phyloP scores from a whole-genome alignment of 257 asterid genomes.

The Solanum clarkiae region DNA sequence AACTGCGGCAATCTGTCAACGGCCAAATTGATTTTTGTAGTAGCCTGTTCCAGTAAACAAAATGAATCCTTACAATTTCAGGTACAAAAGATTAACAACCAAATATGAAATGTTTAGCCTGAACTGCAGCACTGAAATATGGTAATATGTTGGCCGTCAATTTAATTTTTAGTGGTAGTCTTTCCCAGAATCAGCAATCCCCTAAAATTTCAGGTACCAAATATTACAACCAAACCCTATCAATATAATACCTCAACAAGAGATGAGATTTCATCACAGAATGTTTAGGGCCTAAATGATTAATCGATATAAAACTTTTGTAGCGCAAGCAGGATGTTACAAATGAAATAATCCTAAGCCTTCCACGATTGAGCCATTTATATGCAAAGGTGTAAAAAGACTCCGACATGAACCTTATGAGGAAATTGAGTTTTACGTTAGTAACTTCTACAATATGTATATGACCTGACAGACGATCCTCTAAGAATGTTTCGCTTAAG shows the following conservation, averaged over 20 bases:
- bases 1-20: constrained; percentile 70
- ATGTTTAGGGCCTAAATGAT: neutral
- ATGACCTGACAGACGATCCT: neutral
- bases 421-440: neutral
- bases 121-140: neutral
- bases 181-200: neutral
- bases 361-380: neutral
- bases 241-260: neutral
- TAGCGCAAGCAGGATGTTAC: neutral
- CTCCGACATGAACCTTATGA: neutral
- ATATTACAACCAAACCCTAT: neutral
- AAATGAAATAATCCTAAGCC: neutral
- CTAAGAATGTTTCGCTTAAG: neutral
- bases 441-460: neutral
- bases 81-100: neutral
- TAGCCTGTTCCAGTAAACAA: constrained; percentile 53
- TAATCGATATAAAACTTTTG: neutral
- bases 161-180: neutral
- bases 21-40: constrained; percentile 91
- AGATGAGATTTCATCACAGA: neutral
- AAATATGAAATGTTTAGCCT: neutral
- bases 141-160: neutral
- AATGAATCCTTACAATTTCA: constrained; percentile 1
- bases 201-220: neutral
- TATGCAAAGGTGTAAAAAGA: neutral